Conservation (phyloP, 1,139 yeast species). For the Pichia kudriavzevii region DNA sequence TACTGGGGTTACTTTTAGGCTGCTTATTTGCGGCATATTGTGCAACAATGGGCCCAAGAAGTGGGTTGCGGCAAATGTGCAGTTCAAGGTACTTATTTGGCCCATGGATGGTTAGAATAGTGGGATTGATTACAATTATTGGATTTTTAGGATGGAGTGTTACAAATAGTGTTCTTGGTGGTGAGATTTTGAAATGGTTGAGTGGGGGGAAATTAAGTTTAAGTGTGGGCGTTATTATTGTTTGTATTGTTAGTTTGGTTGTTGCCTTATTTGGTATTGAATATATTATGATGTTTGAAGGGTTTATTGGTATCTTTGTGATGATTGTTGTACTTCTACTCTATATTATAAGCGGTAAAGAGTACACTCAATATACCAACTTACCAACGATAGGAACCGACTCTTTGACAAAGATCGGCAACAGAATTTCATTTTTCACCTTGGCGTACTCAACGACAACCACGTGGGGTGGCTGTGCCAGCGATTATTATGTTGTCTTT, state of each 20-base stretch:
- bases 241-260: slow-evolving; percentile 53
- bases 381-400: slow-evolving; percentile 33
- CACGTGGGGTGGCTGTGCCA: slow-evolving; percentile 85
- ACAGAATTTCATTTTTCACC: slow-evolving; percentile 68
- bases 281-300: slow-evolving; percentile 61
- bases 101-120: slow-evolving; percentile 72
- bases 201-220: slow-evolving; percentile 58
- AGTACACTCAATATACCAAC: slow-evolving; percentile 34
- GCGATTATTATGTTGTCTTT: slow-evolving; percentile 77
- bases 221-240: slow-evolving; percentile 66
- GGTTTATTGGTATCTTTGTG: slow-evolving; percentile 63
- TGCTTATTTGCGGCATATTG: slow-evolving; percentile 75
- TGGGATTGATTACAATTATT: slow-evolving; percentile 58
- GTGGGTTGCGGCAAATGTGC: slow-evolving; percentile 85
- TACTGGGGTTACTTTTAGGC: slow-evolving; percentile 58
- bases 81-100: slow-evolving; percentile 74
- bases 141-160: slow-evolving; percentile 87
- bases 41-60: slow-evolving; percentile 77
- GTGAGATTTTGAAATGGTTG: slow-evolving; percentile 64
- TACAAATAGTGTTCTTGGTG: slow-evolving; percentile 79
- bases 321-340: slow-evolving; percentile 59
- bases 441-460: slow-evolving; percentile 74
- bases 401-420: slow-evolving; percentile 43
- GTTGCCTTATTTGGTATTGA: slow-evolving; percentile 74
- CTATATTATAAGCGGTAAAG: slow-evolving; percentile 58